Evolutionary conservation across 2,329 filamentous ascomycete genomes (phyloP).

Genomic region (Trichoderma atroviride): DNA sequence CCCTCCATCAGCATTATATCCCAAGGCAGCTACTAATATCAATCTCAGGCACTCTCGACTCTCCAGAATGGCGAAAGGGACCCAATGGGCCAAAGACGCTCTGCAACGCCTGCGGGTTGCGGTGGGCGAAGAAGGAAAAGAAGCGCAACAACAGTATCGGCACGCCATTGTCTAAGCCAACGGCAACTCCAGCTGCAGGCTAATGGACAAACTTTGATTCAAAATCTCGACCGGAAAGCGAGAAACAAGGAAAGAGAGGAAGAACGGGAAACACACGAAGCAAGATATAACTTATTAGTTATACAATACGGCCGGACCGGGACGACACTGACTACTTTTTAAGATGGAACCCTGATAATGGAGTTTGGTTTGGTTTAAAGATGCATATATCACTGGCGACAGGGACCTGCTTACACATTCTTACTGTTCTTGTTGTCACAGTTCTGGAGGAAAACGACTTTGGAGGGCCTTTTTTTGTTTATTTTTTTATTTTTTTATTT

Average conservation of each 20-base stretch:
- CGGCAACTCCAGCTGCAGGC: not conserved
- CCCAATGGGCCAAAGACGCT: constrained; percentile 91
- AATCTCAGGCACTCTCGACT: constrained; percentile 72
- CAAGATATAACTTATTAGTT: not conserved
- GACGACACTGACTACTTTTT: not conserved
- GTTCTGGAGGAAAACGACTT: not conserved
- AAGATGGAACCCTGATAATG: constrained; percentile 12
- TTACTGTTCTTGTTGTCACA: not conserved
- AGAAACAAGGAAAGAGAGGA: not conserved
- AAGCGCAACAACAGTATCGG: constrained; percentile 50
- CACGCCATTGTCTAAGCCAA: not conserved
- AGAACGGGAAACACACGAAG: not conserved
- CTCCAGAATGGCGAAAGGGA: constrained; percentile 94
- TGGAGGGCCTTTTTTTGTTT: not conserved
- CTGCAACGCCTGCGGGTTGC: constrained; percentile 88
- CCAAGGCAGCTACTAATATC: not conserved
- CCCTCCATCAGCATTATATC: not conserved
- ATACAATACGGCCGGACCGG: constrained; percentile 5
- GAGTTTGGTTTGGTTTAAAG: constrained; percentile 22
- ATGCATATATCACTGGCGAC: constrained; percentile 24
- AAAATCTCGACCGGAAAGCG: not conserved
- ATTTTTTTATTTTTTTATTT: not conserved
- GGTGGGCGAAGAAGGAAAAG: constrained; percentile 82
- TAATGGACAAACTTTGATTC: not conserved
- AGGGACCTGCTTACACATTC: constrained; percentile 1